These are phyloP conservation scores for Nicotiana tabacum DNA, from an alignment of 257 asterid genomes.

Conservation along the genomic window DNA sequence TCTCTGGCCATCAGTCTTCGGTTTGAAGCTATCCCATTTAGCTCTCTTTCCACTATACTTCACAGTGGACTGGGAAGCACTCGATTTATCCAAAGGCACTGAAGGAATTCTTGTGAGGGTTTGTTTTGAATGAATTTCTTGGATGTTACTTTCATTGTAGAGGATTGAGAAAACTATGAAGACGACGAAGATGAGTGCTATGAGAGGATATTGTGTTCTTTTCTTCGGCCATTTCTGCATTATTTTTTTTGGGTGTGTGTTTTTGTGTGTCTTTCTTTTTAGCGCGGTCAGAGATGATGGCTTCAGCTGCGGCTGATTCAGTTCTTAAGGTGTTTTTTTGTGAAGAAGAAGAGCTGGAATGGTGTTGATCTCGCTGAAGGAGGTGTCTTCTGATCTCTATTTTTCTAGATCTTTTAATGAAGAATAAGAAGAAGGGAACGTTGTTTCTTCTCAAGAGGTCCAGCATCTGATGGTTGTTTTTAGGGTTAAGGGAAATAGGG, in stretches of 20 bases:
- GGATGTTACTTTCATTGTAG: conserved; percentile 50
- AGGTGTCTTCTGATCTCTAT: no score
- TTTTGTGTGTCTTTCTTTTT: neutral
- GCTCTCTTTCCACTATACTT: conserved; percentile 65
- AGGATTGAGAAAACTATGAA: conserved; percentile 52
- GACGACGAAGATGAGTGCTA: conserved; percentile 43
- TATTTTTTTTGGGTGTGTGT: neutral
- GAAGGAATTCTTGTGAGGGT: conserved; percentile 28
- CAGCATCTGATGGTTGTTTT: no score
- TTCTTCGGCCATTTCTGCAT: conserved; percentile 68
- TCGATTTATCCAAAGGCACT: conserved; percentile 51
- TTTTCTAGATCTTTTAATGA: no score
- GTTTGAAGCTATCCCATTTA: conserved; percentile 23
- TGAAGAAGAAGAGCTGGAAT: no score
- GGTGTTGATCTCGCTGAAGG: no score
- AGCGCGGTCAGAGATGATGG: no score
- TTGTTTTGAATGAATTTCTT: conserved; percentile 34
- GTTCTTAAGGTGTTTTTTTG: no score
- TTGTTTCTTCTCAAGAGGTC: no score
- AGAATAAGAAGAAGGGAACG: no score
- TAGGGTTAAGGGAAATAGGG: no score
- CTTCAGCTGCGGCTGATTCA: no score
- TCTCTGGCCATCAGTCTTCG: conserved; percentile 25
- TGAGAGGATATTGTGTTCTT: conserved; percentile 49
- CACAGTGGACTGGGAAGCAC: conserved; percentile 56